Evolutionary conservation across 2,329 filamentous ascomycete species (phyloP), one percentile per base, ranked within the genome.

Genomic region (Neofusicoccum cordaticola): DNA sequence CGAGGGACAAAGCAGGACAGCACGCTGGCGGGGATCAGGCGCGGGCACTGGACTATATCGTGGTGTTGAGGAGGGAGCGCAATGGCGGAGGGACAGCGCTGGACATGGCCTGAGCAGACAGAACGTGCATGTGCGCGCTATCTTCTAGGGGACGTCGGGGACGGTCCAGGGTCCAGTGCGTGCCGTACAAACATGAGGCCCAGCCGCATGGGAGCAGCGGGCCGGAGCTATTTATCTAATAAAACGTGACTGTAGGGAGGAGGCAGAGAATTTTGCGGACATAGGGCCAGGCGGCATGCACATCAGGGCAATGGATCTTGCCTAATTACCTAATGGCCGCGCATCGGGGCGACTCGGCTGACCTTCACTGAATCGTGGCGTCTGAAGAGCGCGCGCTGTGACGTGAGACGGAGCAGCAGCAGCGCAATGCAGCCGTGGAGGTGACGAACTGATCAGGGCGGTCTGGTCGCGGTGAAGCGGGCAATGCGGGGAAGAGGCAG

Each of bases 251-350:
- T 31, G 50, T 37, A 39, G 42, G 50, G 51, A 56, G 50, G 61
- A 57, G 51, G 37, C 58, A 51, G 58, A 62, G 58, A 50, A 50
- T 62, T 62, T 62, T 62, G 58, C 47, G 11, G 44, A 41, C 35
- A 13, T 42, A 31, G 56, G 41, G 56, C 56, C 56, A 60, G 41
- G 50, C 61, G 31, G 61, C 52, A 44, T 42, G 52, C 62, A 51
- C 62, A 48, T 64, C 51, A 64, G 62, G 62, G 62, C 62, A 64
- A 12, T 39, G 27, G 47, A 58, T 60, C 42, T 51, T 65, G 42
- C 53, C 45, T 44, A 66, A 67, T 67, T 67, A 67, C 66, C 63
- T 67, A 67, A 67, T 67, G 48, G 66, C 53, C 63, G 63, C 63
- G 37, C 37, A 19, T 62, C 63, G 57, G 62, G 63, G 60, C 65